Evolutionary conservation across 805 yeast species (phyloP).

Genomic region (Spathaspora passalidarum): DNA sequence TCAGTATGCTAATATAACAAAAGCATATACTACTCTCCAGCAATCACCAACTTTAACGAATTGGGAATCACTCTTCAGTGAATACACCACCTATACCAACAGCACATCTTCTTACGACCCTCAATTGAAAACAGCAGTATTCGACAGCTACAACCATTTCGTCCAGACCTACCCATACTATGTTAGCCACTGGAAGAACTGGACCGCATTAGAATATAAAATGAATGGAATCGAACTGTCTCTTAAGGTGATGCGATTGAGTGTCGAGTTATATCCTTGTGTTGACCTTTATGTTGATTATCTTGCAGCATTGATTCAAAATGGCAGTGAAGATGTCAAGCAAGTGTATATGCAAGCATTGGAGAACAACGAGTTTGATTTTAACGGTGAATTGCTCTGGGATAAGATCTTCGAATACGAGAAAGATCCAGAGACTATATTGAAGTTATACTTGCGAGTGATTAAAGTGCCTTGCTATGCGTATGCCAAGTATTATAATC

Average conservation of each 20-base stretch:
- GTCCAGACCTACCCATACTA: conserved; percentile 50
- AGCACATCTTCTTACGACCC: not conserved
- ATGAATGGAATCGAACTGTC: conserved; percentile 51
- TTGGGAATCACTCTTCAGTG: conserved; percentile 39
- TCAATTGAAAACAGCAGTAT: conserved; percentile 1
- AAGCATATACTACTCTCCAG: not conserved
- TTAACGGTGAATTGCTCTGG: conserved; percentile 80
- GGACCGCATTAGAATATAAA: conserved; percentile 53
- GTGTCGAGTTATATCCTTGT: conserved; percentile 50
- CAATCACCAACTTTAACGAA: conserved; percentile 16
- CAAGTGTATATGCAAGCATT: conserved; percentile 48
- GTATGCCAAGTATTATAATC: conserved; percentile 71
- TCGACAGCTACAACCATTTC: conserved; percentile 5
- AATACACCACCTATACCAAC: conserved; percentile 19
- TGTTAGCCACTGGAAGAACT: conserved; percentile 63
- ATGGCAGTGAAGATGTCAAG: conserved; percentile 20
- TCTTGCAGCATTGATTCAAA: conserved; percentile 44
- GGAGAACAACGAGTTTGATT: conserved; percentile 60
- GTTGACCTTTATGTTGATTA: conserved; percentile 71
- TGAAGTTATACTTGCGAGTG: conserved; percentile 40
- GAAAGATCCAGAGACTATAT: conserved; percentile 33
- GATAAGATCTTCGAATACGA: conserved; percentile 70
- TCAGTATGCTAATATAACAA: not conserved
- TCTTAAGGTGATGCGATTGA: conserved; percentile 39
- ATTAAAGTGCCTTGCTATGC: conserved; percentile 75